A percentile compares a stretch with the other conserved stretches of the same genome.
Conservation (phyloP, 2,329 filamentous ascomycete species). For the Trichoderma polysporum region DNA sequence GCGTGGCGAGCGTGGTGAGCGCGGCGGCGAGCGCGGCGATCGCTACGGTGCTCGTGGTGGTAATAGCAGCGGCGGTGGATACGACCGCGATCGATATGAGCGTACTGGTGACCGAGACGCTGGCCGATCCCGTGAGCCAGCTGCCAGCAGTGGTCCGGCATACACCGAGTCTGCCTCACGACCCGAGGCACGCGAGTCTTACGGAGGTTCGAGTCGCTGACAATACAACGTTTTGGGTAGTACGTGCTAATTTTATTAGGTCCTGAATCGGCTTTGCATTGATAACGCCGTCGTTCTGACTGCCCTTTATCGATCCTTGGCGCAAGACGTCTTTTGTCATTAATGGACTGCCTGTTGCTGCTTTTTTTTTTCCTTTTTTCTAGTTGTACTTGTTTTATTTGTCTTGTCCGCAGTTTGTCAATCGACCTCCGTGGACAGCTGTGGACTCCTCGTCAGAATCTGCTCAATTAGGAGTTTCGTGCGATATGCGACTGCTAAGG, state of each 20-base stretch:
- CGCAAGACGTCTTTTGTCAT: constrained; percentile 22
- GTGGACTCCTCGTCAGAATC: constrained; percentile 33
- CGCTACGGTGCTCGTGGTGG: constrained; percentile 39
- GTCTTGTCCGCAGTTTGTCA: constrained; percentile 30
- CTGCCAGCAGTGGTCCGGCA: constrained; percentile 35
- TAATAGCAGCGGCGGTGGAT: constrained; percentile 38
- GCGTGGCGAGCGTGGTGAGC: constrained; percentile 26
- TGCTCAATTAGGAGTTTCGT: constrained; percentile 39
- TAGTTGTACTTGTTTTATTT: constrained; percentile 26
- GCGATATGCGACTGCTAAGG: constrained; percentile 39
- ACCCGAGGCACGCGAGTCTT: constrained; percentile 45
- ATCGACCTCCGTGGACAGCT: constrained; percentile 33
- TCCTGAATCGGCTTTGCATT: constrained; percentile 12
- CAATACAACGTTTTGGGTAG: constrained; percentile 23
- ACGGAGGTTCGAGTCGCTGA: constrained; percentile 41
- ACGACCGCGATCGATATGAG: constrained; percentile 52
- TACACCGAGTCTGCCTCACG: constrained; percentile 45
- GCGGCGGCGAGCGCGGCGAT: constrained; percentile 27
- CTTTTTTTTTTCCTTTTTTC: constrained; percentile 25
- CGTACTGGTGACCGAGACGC: constrained; percentile 44
- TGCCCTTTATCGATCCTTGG: constrained; percentile 10
- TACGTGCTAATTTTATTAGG: constrained; percentile 25
- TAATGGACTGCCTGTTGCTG: constrained; percentile 31
- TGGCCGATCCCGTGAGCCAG: constrained; percentile 41
- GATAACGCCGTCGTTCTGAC: constrained; percentile 5